Conservation (phyloP, 1,284 basidiomycete genomes). For the Naganishia sp. region DNA sequence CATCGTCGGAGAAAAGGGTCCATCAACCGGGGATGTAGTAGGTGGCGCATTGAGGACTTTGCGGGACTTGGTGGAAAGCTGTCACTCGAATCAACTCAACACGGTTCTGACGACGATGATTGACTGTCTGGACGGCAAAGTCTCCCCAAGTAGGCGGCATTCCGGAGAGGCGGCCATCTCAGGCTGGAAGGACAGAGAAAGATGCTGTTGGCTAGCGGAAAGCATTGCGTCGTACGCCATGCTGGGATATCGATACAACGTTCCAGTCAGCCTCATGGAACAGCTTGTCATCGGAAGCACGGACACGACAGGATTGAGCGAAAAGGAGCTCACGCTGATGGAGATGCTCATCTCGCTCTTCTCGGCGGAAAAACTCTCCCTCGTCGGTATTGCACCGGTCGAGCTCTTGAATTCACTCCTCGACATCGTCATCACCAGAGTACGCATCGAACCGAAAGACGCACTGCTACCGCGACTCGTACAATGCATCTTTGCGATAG, state of each 20-base stretch:
- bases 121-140: slow-evolving; percentile 68
- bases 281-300: slow-evolving; percentile 58
- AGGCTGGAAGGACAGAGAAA: slow-evolving; percentile 68
- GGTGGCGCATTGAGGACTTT: slow-evolving; percentile 72
- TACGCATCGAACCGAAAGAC: slow-evolving; percentile 67
- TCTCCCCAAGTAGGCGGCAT: slow-evolving; percentile 63
- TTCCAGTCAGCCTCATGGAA: slow-evolving; percentile 83
- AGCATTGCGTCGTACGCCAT: slow-evolving; percentile 79
- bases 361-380: slow-evolving; percentile 75
- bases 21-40: slow-evolving; percentile 70
- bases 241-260: slow-evolving; percentile 87
- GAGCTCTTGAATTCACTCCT: slow-evolving; percentile 80
- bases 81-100: slow-evolving; percentile 70
- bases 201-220: slow-evolving; percentile 80
- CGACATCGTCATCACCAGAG: slow-evolving; percentile 70
- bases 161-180: slow-evolving; percentile 43
- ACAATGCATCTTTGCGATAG: slow-evolving; percentile 75
- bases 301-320: slow-evolving; percentile 15
- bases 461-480: slow-evolving; percentile 70
- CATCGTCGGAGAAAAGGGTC: slow-evolving; percentile 82
- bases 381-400: slow-evolving; percentile 87
- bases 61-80: slow-evolving; percentile 71
- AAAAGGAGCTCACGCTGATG: slow-evolving; percentile 69
- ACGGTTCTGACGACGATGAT: slow-evolving; percentile 45
- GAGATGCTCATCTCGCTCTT: slow-evolving; percentile 76